A percentile compares a stretch with the other conserved stretches of the same genome.
Conservation (phyloP, 1,284 basidiomycete species). For the Agroathelia rolfsii region DNA sequence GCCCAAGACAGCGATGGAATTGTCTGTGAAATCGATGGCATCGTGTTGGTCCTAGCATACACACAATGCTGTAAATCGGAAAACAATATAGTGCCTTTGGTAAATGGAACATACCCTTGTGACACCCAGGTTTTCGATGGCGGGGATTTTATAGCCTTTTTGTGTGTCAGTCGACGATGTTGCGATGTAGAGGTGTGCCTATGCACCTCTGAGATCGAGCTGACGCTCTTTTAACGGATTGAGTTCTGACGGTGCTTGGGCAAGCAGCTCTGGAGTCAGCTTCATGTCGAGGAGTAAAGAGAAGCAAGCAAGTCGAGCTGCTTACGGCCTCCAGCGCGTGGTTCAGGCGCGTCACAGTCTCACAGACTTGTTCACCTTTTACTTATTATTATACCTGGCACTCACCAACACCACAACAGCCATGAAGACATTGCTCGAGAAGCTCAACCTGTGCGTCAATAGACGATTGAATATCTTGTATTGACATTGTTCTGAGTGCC, state of each 20-base stretch:
- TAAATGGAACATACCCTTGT: slow-evolving; percentile 56
- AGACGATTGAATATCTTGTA: too few species aligned
- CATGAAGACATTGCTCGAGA: slow-evolving; percentile 64
- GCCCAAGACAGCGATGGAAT: slow-evolving; percentile 82
- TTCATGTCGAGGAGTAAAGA: slow-evolving; percentile 50
- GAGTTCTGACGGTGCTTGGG: slow-evolving; percentile 66
- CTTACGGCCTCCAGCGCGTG: slow-evolving; percentile 10
- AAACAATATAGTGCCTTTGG: slow-evolving; percentile 11
- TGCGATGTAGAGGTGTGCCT: slow-evolving; percentile 10
- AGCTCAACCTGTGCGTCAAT: slow-evolving; percentile 58
- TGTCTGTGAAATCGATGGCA: slow-evolving; percentile 94
- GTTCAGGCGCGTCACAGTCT: slow-evolving; percentile 9
- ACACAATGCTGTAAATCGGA: slow-evolving; percentile 10
- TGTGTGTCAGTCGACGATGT: slow-evolving; percentile 14
- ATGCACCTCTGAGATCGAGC: slow-evolving; percentile 85
- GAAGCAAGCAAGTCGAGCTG: slow-evolving; percentile 7
- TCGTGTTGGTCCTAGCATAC: slow-evolving; percentile 77
- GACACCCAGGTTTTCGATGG: slow-evolving; percentile 98
- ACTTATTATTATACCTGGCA: too few species aligned
- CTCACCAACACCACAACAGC: slow-evolving; percentile 17
- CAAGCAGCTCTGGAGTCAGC: slow-evolving; percentile 87
- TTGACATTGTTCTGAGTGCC: slow-evolving; percentile 5
- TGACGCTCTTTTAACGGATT: slow-evolving; percentile 93
- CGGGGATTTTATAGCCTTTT: slow-evolving; percentile 91
- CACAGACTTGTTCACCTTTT: slow-evolving; percentile 6